Conservation (phyloP, 495 filamentous ascomycete genomes). For the Tuber melanosporum region DNA sequence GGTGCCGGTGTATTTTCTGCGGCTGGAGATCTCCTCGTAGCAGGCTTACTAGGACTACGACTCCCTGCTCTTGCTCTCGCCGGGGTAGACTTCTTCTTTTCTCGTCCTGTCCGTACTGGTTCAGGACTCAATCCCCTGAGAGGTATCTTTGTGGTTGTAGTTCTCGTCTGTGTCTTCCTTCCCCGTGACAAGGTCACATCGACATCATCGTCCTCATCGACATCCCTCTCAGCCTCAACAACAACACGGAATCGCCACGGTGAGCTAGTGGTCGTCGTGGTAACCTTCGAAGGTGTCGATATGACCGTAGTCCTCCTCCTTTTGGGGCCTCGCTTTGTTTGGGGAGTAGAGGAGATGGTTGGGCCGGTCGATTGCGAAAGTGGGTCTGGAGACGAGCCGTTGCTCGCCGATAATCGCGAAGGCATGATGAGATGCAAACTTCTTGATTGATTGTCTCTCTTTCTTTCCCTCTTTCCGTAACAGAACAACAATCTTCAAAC, state of each 20-base stretch:
- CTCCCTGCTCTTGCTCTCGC: conserved; percentile 7
- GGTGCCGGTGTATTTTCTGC: neutral
- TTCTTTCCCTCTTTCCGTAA: neutral
- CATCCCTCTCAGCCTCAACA: conserved; percentile 54
- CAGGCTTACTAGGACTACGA: neutral
- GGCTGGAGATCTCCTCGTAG: neutral
- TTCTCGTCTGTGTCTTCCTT: conserved; percentile 41
- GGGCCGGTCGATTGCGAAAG: conserved; percentile 28
- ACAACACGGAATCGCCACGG: conserved; percentile 57
- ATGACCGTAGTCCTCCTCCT: conserved; percentile 7
- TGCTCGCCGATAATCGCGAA: neutral
- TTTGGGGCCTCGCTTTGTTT: conserved; percentile 11
- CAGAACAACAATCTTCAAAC: neutral
- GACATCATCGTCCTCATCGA: conserved; percentile 41
- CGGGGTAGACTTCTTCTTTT: conserved; percentile 16
- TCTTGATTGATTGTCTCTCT: neutral
- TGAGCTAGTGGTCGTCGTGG: conserved; percentile 27
- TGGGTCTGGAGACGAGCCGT: conserved; percentile 35
- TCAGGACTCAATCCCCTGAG: conserved; percentile 45
- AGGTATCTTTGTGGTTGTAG: conserved; percentile 52
- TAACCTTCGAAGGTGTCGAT: conserved; percentile 11
- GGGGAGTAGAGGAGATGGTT: conserved; percentile 20
- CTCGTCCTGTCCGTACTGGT: neutral
- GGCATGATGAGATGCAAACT: neutral
- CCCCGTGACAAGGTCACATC: conserved; percentile 39